Percentiles rank a stretch among this genome's conserved stretches.
Evolutionary conservation across 768 basidiomycete species (phyloP).

Genomic region (Pleurotus salmoneostramineus): DNA sequence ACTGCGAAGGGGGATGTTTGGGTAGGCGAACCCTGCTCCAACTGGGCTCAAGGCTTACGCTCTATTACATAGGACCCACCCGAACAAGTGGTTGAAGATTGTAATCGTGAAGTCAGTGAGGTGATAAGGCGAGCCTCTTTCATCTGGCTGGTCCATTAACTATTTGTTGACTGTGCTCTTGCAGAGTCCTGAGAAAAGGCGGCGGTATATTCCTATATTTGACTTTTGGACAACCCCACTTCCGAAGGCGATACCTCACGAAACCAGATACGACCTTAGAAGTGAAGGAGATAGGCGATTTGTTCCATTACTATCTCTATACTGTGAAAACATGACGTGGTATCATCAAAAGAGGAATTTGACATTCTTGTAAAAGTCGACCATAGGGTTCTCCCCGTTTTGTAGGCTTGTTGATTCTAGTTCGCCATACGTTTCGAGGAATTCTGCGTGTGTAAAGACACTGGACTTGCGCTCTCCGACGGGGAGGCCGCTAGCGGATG

Average conservation of each 20-base stretch:
- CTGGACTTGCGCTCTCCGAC: slow-evolving; percentile 78
- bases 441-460: slow-evolving; percentile 87
- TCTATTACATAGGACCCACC: slow-evolving; percentile 60
- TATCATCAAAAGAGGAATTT: slow-evolving; percentile 75
- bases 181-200: slow-evolving; percentile 60
- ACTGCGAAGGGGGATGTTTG: slow-evolving; percentile 79
- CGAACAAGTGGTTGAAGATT: slow-evolving; percentile 62
- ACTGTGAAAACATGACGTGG: slow-evolving; percentile 41
- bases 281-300: slow-evolving; percentile 69
- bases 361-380: slow-evolving; percentile 90
- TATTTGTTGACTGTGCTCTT: not conserved
- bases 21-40: slow-evolving; percentile 36
- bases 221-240: slow-evolving; percentile 90
- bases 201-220: slow-evolving; percentile 69
- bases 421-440: slow-evolving; percentile 83
- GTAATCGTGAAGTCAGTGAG: slow-evolving; percentile 74
- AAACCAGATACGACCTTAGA: slow-evolving; percentile 56
- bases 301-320: slow-evolving; percentile 84
- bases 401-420: slow-evolving; percentile 62
- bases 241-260: slow-evolving; percentile 66
- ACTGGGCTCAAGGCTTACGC: not conserved
- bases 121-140: slow-evolving; percentile 50
- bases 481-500: slow-evolving; percentile 72
- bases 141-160: no score
- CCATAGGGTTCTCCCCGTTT: slow-evolving; percentile 86